These are phyloP conservation scores for Fusarium udum DNA, from an alignment of 2,329 filamentous ascomycete species.

Conservation along the genomic window DNA sequence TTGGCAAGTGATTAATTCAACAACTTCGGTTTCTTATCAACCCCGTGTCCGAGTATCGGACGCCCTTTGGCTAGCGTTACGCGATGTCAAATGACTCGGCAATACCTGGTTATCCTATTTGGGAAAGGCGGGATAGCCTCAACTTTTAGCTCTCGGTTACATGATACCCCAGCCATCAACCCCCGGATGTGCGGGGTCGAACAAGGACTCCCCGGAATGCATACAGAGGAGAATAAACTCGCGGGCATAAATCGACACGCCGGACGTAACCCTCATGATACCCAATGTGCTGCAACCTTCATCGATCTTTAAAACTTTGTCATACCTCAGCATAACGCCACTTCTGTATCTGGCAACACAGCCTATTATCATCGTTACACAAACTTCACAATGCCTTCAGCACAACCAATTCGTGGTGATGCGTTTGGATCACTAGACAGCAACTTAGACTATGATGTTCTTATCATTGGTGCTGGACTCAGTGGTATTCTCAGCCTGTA, in stretches of 20 bases:
- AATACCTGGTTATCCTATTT: constrained; percentile 17
- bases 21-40: background rate
- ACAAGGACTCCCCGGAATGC: background rate
- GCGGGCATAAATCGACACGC: background rate
- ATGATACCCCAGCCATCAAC: background rate
- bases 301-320: background rate
- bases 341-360: background rate
- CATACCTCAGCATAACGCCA: background rate
- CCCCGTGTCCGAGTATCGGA: background rate
- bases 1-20: background rate
- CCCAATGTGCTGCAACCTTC: no score
- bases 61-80: background rate
- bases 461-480: constrained; percentile 41
- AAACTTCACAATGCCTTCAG: constrained; percentile 23
- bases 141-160: background rate
- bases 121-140: background rate
- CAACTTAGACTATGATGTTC: constrained; percentile 33
- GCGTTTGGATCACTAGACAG: constrained; percentile 3
- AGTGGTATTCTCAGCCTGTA: constrained; percentile 54
- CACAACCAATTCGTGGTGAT: constrained; percentile 5
- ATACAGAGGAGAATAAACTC: background rate
- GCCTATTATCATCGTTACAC: background rate
- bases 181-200: background rate
- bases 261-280: background rate
- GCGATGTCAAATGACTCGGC: background rate